Conservation (phyloP, 129 eudicot genomes). For the Saposhnikovia divaricata region DNA sequence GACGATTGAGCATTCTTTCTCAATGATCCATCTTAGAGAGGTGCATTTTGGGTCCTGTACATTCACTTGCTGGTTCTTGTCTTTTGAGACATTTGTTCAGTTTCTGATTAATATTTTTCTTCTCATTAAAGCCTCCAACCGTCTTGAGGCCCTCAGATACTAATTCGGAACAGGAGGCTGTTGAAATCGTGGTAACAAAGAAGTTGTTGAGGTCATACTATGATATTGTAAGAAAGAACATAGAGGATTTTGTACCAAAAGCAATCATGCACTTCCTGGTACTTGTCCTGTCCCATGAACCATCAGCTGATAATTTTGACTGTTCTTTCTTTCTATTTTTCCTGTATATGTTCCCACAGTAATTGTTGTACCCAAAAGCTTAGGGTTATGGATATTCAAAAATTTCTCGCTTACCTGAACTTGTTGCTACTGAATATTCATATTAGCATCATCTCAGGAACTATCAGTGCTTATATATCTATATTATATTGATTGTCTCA, state of each 20-base stretch:
- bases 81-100: not conserved
- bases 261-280: constrained; percentile 99
- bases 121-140: constrained; percentile 67
- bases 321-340: not conserved
- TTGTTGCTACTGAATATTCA: not conserved
- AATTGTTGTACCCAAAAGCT: not conserved
- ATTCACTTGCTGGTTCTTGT: not conserved
- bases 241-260: constrained; percentile 89
- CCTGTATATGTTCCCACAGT: not conserved
- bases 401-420: not conserved
- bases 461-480: not conserved
- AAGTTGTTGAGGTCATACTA: constrained; percentile 82
- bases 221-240: constrained; percentile 91
- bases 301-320: not conserved
- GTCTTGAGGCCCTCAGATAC: constrained; percentile 83
- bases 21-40: constrained; percentile 80
- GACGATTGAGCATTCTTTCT: constrained; percentile 43
- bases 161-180: constrained; percentile 67
- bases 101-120: constrained; percentile 12
- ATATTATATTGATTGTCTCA: not conserved
- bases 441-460: not conserved
- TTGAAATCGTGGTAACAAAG: constrained; percentile 71
- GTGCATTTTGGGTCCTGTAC: constrained; percentile 20
- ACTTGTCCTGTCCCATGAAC: constrained; percentile 14
- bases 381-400: not conserved